These are phyloP conservation scores for Naumovozyma castellii DNA, from an alignment of 805 yeast genomes.

Conservation along the genomic window DNA sequence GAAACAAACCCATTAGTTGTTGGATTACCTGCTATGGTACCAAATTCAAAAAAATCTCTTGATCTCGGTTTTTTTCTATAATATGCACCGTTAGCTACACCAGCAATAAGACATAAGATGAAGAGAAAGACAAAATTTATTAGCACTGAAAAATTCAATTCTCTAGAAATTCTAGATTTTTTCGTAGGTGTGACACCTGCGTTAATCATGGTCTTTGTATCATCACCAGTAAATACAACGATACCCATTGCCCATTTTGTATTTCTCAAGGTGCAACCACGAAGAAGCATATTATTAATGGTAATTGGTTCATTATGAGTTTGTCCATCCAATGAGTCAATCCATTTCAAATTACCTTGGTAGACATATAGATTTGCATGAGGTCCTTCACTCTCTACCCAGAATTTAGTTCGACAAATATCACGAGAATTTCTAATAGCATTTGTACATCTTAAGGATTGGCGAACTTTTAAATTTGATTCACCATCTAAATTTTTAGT, in stretches of 20 bases:
- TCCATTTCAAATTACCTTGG: slow-evolving; percentile 59
- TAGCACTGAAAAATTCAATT: slow-evolving; percentile 59
- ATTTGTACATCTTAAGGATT: slow-evolving; percentile 55
- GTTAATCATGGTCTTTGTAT: slow-evolving; percentile 74
- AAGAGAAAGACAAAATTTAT: slow-evolving; percentile 59
- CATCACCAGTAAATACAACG: slow-evolving; percentile 69
- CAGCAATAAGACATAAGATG: slow-evolving; percentile 58
- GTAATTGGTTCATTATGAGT: slow-evolving; percentile 51
- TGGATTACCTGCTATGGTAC: slow-evolving; percentile 57
- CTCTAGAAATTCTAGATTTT: slow-evolving; percentile 62
- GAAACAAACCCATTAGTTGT: slow-evolving; percentile 60
- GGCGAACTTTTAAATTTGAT: slow-evolving; percentile 67
- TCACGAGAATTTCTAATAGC: slow-evolving; percentile 42
- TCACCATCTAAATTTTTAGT: slow-evolving; percentile 80
- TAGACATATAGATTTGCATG: slow-evolving; percentile 68
- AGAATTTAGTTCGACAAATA: slow-evolving; percentile 43
- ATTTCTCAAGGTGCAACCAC: slow-evolving; percentile 74
- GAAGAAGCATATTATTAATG: slow-evolving; percentile 55
- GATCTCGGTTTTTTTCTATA: slow-evolving; percentile 42
- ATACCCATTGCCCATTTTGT: slow-evolving; percentile 78
- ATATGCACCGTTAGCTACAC: slow-evolving; percentile 60
- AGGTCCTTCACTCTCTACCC: slow-evolving; percentile 79
- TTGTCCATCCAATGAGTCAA: slow-evolving; percentile 24
- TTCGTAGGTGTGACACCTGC: slow-evolving; percentile 79
- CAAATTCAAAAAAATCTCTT: slow-evolving; percentile 56